Percentiles rank a stretch among this genome's conserved stretches.
Evolutionary conservation across 208 protist genomes (phyloP).

Genomic region (Lotmaria passim): DNA sequence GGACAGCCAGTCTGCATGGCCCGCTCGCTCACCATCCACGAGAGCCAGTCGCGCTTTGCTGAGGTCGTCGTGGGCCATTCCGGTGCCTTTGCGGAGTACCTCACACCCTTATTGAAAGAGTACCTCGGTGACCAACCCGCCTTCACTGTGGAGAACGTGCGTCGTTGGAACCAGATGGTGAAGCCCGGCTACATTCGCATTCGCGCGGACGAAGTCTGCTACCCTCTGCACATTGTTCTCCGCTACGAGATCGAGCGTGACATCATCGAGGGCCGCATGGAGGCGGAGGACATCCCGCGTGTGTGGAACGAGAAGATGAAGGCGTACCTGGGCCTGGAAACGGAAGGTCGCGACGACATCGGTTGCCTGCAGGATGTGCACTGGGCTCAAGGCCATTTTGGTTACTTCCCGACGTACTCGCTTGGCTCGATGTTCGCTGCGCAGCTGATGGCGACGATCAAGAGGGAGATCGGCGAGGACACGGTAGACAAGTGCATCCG

Average conservation of each 20-base stretch:
- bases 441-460: conserved; percentile 79
- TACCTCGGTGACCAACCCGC: conserved; percentile 63
- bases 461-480: conserved; percentile 62
- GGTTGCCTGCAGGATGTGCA: conserved; percentile 92
- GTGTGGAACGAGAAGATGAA: conserved; percentile 92
- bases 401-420: conserved; percentile 92
- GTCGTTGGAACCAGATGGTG: conserved; percentile 47
- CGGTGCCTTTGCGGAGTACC: conserved; percentile 57
- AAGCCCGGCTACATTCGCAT: conserved; percentile 83
- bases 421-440: conserved; percentile 82
- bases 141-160: conserved; percentile 64
- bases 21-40: conserved; percentile 80
- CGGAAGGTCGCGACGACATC: conserved; percentile 69
- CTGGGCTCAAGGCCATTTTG: conserved; percentile 70
- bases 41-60: conserved; percentile 84
- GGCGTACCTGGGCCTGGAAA: conserved; percentile 81
- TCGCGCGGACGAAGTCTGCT: conserved; percentile 90
- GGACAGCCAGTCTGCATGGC: conserved; percentile 66
- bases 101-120: conserved; percentile 52
- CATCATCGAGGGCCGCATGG: conserved; percentile 80
- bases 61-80: conserved; percentile 71
- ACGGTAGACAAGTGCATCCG: conserved; percentile 57
- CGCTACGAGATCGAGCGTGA: conserved; percentile 91
- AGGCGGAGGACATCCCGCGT: conserved; percentile 75
- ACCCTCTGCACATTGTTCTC: conserved; percentile 90